These are phyloP conservation scores for Raffaelea ambrosiae DNA, from an alignment of 2,329 filamentous ascomycete genomes.

Conservation along the genomic window DNA sequence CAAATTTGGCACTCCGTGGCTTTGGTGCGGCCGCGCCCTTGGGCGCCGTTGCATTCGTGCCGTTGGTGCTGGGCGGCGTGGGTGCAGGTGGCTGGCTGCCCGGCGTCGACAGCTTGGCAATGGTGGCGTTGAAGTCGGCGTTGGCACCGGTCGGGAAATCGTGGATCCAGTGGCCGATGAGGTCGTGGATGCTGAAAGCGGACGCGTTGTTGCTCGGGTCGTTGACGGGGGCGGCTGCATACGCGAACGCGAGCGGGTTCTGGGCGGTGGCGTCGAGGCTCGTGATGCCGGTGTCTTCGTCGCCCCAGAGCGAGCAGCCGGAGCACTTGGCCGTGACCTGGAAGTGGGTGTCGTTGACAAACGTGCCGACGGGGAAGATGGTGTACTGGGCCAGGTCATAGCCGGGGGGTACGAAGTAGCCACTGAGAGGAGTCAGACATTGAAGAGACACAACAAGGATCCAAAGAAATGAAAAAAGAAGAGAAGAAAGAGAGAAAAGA, in stretches of 20 bases:
- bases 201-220: slow-evolving; percentile 25
- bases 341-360: slow-evolving; percentile 30
- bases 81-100: neutral
- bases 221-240: slow-evolving; percentile 26
- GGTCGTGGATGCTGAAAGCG: slow-evolving; percentile 33
- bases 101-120: neutral
- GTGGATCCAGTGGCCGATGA: slow-evolving; percentile 31
- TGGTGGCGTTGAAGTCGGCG: slow-evolving; percentile 19
- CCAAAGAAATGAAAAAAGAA: no score
- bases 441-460: no score
- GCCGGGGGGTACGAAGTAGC: slow-evolving; percentile 16
- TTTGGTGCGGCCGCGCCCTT: no score
- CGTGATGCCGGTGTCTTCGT: slow-evolving; percentile 28
- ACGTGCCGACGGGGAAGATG: slow-evolving; percentile 26
- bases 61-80: neutral
- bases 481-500: no score
- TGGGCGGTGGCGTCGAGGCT: slow-evolving; percentile 28
- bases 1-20: no score
- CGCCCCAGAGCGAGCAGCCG: slow-evolving; percentile 33
- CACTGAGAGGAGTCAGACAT: no score
- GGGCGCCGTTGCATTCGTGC: no score
- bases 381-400: slow-evolving; percentile 22
- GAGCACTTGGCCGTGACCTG: slow-evolving; percentile 29
- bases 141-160: slow-evolving; percentile 25
- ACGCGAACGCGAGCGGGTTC: slow-evolving; percentile 31